A percentile compares a stretch with the other conserved stretches of the same genome.
phyloP scores from a whole-genome alignment of 1,284 basidiomycete genomes.

The Flammula alnicola region DNA sequence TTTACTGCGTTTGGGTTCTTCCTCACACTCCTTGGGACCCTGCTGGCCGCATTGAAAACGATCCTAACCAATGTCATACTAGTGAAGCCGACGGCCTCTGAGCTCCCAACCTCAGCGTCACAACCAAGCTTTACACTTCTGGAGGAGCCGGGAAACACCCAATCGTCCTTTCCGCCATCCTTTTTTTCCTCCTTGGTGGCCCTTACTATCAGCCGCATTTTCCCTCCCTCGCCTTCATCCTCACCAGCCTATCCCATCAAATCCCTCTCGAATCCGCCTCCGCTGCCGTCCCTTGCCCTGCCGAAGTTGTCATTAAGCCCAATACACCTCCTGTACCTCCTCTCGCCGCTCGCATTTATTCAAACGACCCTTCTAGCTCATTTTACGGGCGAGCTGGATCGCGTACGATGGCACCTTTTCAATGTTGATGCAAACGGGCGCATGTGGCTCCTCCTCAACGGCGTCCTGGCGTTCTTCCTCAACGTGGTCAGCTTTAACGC shows the following conservation, averaged over 20 bases:
- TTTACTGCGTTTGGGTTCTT: constrained; percentile 83
- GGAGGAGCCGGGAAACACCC: constrained; percentile 3
- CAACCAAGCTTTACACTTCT: neutral
- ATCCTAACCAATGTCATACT: constrained; percentile 88
- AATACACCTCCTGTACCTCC: constrained; percentile 85
- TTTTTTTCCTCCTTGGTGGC: constrained; percentile 19
- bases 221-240: constrained; percentile 17
- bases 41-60: constrained; percentile 91
- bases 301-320: constrained; percentile 49
- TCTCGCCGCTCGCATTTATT: constrained; percentile 88
- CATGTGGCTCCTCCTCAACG: constrained; percentile 74
- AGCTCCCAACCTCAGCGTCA: constrained; percentile 13
- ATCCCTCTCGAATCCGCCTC: constrained; percentile 4
- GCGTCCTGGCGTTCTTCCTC: constrained; percentile 84
- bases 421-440: constrained; percentile 40
- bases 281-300: constrained; percentile 17
- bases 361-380: constrained; percentile 83
- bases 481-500: constrained; percentile 94
- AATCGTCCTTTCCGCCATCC: constrained; percentile 24
- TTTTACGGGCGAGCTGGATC: constrained; percentile 77
- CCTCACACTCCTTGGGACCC: constrained; percentile 85
- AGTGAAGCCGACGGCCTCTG: constrained; percentile 32
- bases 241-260: constrained; percentile 16
- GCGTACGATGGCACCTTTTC: constrained; percentile 53
- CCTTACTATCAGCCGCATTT: constrained; percentile 9